Evolutionary conservation across 345 rosid genomes (phyloP), one percentile per base, ranked within the genome.

Genomic region (Eucalyptus pauciflora): DNA sequence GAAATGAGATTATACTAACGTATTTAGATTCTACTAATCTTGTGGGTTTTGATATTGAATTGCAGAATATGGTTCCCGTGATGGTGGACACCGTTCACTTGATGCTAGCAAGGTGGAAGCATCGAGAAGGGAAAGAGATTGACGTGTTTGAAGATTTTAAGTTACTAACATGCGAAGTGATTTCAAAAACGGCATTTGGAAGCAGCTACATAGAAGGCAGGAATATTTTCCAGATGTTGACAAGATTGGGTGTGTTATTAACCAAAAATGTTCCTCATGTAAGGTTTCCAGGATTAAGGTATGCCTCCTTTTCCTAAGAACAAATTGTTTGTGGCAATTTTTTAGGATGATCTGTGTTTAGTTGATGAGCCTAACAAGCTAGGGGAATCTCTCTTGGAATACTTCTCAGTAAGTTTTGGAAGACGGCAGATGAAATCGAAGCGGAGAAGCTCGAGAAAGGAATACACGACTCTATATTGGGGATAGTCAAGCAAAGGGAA

Each of bases 101-200:
- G 90, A 93, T 94, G 94, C 86, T 94, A 12, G 91, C 91, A 41
- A 92, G 91, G 87, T 92, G 95, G 94, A 91, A 89, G 89, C 50
- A 88, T 5, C 85, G 88, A 50, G 92, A 88, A 54, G 91, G 89
- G 2, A 91, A 90, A 67, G 94, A 94, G 91, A 92, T 94, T 20
- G 94, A 92, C 14, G 93, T 91, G 13, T 86, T 60, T 52, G 29
- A 87, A n/a, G 95, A 95, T 86, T 81, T 93, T 50, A 94, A 79
- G 88, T 25, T 92, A 9, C 90, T 94, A 31, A 92, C 94, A 48
- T 91, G 94, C 24, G 93, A 93, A 90, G 67, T 92, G 81, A 94
- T 94, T 81, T 93, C 95, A 6, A 91, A 93, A 89, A 93, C 95
- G 29, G 93, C 95, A 29, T 94, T 94, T 60, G 95, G 95, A n/a